Conservation (phyloP, 2,329 filamentous ascomycete genomes). For the Xylariaceae sp. region DNA sequence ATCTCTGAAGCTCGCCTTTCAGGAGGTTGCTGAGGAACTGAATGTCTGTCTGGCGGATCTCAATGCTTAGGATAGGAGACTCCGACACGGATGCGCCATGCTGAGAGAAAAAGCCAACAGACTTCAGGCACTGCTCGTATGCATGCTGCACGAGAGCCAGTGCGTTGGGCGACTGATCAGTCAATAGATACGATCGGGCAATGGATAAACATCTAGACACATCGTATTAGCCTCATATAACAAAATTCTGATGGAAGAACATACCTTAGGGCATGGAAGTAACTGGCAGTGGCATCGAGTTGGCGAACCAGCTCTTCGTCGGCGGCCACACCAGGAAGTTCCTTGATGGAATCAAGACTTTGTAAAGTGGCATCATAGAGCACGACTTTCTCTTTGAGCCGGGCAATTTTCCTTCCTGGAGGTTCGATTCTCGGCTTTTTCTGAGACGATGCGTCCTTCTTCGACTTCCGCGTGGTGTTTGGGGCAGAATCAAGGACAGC, state of each 20-base stretch:
- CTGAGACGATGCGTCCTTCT: slow-evolving; percentile 48
- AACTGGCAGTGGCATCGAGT: slow-evolving; percentile 70
- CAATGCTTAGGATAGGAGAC: slow-evolving; percentile 58
- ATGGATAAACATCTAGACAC: slow-evolving; percentile 68
- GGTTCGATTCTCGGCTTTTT: slow-evolving; percentile 46
- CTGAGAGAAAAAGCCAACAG: slow-evolving; percentile 44
- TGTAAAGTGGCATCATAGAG: slow-evolving; percentile 88
- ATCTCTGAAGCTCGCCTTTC: slow-evolving; percentile 67
- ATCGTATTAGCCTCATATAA: slow-evolving; percentile 17
- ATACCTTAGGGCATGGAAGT: slow-evolving; percentile 86
- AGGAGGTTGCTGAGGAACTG: slow-evolving; percentile 58
- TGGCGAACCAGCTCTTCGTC: slow-evolving; percentile 72
- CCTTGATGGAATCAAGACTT: slow-evolving; percentile 83
- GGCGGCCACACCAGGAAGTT: slow-evolving; percentile 82
- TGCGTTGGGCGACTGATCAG: slow-evolving; percentile 68
- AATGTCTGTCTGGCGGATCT: slow-evolving; percentile 56
- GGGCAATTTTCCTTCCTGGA: slow-evolving; percentile 68
- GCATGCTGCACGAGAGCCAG: slow-evolving; percentile 79
- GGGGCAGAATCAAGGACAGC: slow-evolving; percentile 50
- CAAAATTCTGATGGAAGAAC: slow-evolving; percentile 24
- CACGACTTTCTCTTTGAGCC: slow-evolving; percentile 79
- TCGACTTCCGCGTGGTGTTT: slow-evolving; percentile 44
- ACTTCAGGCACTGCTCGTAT: slow-evolving; percentile 52
- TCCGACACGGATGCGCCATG: slow-evolving; percentile 31
- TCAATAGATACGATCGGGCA: slow-evolving; percentile 74